Evolutionary conservation across 805 yeast genomes (phyloP).

Genomic region (Yueomyces sp.): DNA sequence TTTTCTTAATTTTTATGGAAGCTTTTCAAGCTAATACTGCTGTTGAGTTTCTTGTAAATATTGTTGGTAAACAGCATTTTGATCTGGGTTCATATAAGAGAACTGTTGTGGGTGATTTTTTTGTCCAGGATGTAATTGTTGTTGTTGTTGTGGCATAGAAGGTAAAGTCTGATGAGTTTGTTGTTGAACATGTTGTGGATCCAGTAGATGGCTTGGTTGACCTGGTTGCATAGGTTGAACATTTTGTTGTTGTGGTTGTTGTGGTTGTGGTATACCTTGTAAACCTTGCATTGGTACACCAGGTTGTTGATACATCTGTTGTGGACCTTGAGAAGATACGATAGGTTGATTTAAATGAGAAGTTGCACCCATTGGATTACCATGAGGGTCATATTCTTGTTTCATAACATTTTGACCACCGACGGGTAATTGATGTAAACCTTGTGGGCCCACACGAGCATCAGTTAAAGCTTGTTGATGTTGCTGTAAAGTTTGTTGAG

Average conservation of each 20-base stretch:
- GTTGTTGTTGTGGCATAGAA: slow-evolving; percentile 1
- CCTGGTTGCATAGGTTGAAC: neutral
- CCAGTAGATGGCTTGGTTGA: neutral
- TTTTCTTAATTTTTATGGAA: no score
- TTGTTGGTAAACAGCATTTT: slow-evolving; percentile 46
- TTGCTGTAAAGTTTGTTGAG: neutral
- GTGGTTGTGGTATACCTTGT: neutral
- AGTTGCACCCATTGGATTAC: neutral
- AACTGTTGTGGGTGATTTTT: slow-evolving; percentile 1
- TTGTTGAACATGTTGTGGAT: slow-evolving; percentile 1
- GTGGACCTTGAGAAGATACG: neutral
- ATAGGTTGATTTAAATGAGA: neutral
- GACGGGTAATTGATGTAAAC: neutral
- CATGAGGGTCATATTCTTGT: neutral
- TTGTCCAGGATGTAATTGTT: neutral
- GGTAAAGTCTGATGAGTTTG: neutral
- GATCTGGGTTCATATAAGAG: slow-evolving; percentile 36
- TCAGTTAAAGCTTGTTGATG: neutral
- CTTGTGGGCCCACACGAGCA: neutral
- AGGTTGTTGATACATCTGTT: neutral
- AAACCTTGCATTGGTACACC: neutral
- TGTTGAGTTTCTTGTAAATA: slow-evolving; percentile 49
- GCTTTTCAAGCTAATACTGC: neutral
- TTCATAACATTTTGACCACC: neutral
- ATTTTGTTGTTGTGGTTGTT: neutral